Evolutionary conservation across 768 basidiomycete genomes (phyloP).

Genomic region (Mycena chlorophos): DNA sequence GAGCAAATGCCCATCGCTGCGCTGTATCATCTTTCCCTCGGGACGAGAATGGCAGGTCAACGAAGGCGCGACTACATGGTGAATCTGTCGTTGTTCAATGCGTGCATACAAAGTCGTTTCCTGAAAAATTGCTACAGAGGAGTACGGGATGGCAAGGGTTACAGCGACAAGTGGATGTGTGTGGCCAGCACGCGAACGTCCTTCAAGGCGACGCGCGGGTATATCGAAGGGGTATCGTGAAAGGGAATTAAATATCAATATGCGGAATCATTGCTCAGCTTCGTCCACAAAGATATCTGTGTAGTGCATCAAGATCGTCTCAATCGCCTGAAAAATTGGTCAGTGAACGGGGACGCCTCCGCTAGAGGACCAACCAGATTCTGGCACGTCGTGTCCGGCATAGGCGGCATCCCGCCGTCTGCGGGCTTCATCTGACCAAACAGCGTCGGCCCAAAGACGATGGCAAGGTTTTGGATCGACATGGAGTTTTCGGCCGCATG

Average conservation of each 20-base stretch:
- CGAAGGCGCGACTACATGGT: constrained; percentile 19
- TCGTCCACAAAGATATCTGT: constrained; percentile 97
- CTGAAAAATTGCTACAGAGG: constrained; percentile 12
- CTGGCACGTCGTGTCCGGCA: constrained; percentile 61
- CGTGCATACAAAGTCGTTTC: constrained; percentile 1
- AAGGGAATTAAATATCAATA: background rate
- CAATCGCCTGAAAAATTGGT: constrained; percentile 66
- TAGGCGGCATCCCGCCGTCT: constrained; percentile 53
- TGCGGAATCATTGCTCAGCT: constrained; percentile 46
- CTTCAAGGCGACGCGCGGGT: constrained; percentile 15
- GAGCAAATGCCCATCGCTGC: constrained; percentile 53
- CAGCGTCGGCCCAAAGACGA: constrained; percentile 97
- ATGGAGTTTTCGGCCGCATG: constrained; percentile 83
- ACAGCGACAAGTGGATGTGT: constrained; percentile 12
- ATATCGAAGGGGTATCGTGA: constrained; percentile 10
- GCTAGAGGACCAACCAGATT: constrained; percentile 53
- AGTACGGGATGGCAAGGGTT: too few relatives aligned
- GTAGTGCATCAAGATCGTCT: constrained; percentile 93
- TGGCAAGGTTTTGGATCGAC: constrained; percentile 90
- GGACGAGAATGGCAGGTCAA: constrained; percentile 50
- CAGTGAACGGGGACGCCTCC: background rate
- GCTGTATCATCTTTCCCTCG: constrained; percentile 56
- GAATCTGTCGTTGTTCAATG: background rate
- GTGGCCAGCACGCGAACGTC: constrained; percentile 10
- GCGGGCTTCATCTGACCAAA: constrained; percentile 67